Conservation (phyloP, 202 grass and related monocot species). For the Digitaria exilis region DNA sequence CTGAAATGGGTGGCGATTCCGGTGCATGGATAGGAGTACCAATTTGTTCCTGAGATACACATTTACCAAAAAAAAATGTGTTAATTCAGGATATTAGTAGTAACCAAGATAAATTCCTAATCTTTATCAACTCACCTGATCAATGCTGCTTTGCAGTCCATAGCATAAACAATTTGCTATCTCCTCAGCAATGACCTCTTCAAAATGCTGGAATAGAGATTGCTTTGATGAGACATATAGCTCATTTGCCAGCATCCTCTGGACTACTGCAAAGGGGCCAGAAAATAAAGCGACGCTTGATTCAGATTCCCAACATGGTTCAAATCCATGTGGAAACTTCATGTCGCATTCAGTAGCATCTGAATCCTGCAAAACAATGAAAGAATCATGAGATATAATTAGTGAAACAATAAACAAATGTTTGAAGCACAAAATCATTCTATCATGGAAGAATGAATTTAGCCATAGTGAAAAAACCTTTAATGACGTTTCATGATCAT, state of each 20-base stretch:
- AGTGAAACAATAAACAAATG: conserved; percentile 11
- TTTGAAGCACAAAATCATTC: conserved; percentile 17
- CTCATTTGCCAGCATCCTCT: conserved; percentile 65
- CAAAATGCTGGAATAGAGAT: conserved; percentile 72
- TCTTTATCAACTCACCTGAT: conserved; percentile 44
- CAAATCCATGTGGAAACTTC: conserved; percentile 64
- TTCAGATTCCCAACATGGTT: conserved; percentile 36
- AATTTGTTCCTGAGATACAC: conserved; percentile 46
- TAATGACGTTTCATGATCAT: conserved; percentile 30
- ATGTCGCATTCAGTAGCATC: conserved; percentile 32
- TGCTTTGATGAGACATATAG: conserved; percentile 77
- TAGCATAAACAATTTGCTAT: conserved; percentile 68
- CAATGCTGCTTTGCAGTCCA: conserved; percentile 37
- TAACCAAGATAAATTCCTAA: conserved; percentile 22
- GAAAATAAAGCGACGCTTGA: conserved; percentile 36
- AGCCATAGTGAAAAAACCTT: conserved; percentile 38
- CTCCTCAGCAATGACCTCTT: conserved; percentile 74
- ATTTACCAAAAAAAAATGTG: conserved; percentile 12
- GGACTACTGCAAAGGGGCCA: conserved; percentile 43
- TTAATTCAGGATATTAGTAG: conserved; percentile 6
- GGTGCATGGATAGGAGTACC: conserved; percentile 45
- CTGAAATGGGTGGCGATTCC: conserved; percentile 37
- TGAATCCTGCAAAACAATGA: conserved; percentile 39
- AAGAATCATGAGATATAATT: conserved; percentile 21
- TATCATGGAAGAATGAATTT: conserved; percentile 33